These are phyloP conservation scores for Nakaseomyces delphensis DNA, from an alignment of 1,139 yeast genomes.

Conservation along the genomic window DNA sequence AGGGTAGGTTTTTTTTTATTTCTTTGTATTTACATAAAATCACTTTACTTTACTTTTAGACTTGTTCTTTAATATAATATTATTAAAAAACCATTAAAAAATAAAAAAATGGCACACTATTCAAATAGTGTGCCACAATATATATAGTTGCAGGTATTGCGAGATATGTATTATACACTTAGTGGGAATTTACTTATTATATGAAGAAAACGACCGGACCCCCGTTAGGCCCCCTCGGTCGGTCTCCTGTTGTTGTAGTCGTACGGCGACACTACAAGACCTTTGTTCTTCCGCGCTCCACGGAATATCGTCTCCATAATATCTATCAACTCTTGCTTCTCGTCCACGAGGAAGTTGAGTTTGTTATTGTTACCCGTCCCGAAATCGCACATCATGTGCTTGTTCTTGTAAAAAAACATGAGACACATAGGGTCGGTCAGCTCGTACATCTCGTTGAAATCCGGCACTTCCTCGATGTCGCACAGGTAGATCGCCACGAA, in stretches of 20 bases:
- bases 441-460: slow-evolving; percentile 90
- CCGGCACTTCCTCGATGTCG: slow-evolving; percentile 83
- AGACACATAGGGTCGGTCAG: slow-evolving; percentile 82
- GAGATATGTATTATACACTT: neutral
- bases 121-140: neutral
- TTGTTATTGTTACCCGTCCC: slow-evolving; percentile 98
- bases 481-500: slow-evolving; percentile 85
- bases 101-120: neutral
- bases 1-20: slow-evolving; percentile 59
- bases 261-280: slow-evolving; percentile 75
- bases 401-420: slow-evolving; percentile 89
- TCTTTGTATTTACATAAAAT: slow-evolving; percentile 5
- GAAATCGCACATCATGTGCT: slow-evolving; percentile 97
- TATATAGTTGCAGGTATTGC: neutral
- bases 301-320: slow-evolving; percentile 81
- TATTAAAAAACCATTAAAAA: slow-evolving; percentile 7
- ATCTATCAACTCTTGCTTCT: slow-evolving; percentile 85
- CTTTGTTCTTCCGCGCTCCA: slow-evolving; percentile 90
- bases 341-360: slow-evolving; percentile 68
- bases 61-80: slow-evolving; percentile 5
- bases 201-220: no score
- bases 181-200: neutral
- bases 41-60: slow-evolving; percentile 6
- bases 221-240: slow-evolving; percentile 5
- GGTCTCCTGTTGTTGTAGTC: slow-evolving; percentile 29